Conservation (phyloP, 495 filamentous ascomycete species). For the Penicillium roqueforti region DNA sequence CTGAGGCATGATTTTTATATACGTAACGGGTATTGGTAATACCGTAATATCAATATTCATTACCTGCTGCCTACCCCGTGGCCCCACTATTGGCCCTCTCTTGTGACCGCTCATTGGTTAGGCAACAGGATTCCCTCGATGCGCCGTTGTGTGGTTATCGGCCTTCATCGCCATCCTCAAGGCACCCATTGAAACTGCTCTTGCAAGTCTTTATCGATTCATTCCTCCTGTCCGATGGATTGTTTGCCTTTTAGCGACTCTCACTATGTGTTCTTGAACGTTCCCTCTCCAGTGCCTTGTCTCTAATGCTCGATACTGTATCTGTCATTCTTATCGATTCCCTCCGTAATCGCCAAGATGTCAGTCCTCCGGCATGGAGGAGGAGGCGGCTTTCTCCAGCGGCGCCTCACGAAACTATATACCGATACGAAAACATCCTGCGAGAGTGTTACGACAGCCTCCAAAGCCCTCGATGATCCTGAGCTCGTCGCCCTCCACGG, state of each 20-base stretch:
- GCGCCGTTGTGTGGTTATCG: slow-evolving; percentile 26
- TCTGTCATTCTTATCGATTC: slow-evolving; percentile 23
- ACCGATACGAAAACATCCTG: slow-evolving; percentile 88
- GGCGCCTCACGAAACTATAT: slow-evolving; percentile 82
- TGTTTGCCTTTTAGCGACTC: slow-evolving; percentile 5
- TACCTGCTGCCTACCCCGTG: slow-evolving; percentile 39
- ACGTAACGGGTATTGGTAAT: background rate
- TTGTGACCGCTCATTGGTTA: slow-evolving; percentile 41
- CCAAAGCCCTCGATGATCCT: slow-evolving; percentile 52
- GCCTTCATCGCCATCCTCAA: slow-evolving; percentile 19
- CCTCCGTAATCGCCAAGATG: slow-evolving; percentile 36
- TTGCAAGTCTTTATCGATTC: slow-evolving; percentile 1
- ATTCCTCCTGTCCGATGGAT: slow-evolving; percentile 9
- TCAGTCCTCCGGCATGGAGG: slow-evolving; percentile 46
- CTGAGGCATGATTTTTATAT: background rate
- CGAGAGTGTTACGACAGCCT: slow-evolving; percentile 72
- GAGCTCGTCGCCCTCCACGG: slow-evolving; percentile 53
- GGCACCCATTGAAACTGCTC: slow-evolving; percentile 22
- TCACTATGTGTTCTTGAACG: slow-evolving; percentile 19
- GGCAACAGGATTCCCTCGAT: slow-evolving; percentile 48
- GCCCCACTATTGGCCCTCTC: slow-evolving; percentile 4
- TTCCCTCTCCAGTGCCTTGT: background rate
- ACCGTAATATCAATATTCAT: background rate
- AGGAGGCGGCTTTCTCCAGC: slow-evolving; percentile 47
- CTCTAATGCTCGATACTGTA: slow-evolving; percentile 7